phyloP scores from a whole-genome alignment of 352 stramenopile species.

The Phytophthora foliorum region DNA sequence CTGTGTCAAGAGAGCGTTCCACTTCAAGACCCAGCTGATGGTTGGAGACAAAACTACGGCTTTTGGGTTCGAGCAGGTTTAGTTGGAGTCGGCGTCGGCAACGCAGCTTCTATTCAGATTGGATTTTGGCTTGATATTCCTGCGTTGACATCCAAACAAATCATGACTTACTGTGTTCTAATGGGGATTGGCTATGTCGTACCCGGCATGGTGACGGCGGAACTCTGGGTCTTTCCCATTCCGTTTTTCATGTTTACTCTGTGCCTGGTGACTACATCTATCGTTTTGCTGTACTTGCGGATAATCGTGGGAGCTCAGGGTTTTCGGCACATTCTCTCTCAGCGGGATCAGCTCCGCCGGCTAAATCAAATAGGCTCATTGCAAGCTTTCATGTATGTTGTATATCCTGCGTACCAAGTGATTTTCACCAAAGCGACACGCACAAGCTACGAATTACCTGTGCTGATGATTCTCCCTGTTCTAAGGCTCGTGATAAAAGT shows the following conservation, averaged over 20 bases:
- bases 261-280: conserved; percentile 2
- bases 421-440: conserved; percentile 19
- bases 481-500: conserved; percentile 16
- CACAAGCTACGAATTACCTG: conserved; percentile 25
- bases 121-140: conserved; percentile 25
- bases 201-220: conserved; percentile 19
- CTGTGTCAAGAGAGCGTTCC: conserved; percentile 31
- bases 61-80: conserved; percentile 33
- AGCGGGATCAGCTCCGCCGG: conserved; percentile 3
- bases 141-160: conserved; percentile 19
- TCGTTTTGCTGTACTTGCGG: conserved; percentile 21
- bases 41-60: conserved; percentile 28
- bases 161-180: conserved; percentile 4
- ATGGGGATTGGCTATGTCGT: conserved; percentile 20
- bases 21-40: conserved; percentile 26
- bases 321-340: conserved; percentile 14
- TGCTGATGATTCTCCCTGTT: conserved; percentile 17
- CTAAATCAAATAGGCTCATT: conserved; percentile 7
- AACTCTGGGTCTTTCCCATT: conserved; percentile 30
- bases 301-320: conserved; percentile 18
- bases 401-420: conserved; percentile 31
- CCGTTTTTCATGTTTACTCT: conserved; percentile 35
- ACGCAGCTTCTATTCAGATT: conserved; percentile 20
- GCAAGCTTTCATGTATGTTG: conserved; percentile 21
- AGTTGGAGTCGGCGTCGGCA: conserved; percentile 16